A percentile compares a stretch with the other conserved stretches of the same genome.
phyloP scores from a whole-genome alignment of 805 yeast species.

The Saccharomycopsis amapae region DNA sequence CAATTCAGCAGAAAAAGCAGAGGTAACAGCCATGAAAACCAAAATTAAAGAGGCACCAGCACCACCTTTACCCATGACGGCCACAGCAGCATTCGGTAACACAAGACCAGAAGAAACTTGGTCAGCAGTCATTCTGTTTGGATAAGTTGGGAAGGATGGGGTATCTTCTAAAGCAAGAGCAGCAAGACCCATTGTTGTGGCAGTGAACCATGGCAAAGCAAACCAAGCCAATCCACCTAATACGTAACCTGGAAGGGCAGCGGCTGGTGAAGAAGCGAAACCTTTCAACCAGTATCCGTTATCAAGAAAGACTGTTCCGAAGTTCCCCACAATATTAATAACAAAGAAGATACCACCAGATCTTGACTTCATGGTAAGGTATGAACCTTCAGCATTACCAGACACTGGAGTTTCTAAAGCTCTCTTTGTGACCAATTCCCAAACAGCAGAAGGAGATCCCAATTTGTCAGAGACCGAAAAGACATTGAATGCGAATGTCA shows the following conservation, averaged over 20 bases:
- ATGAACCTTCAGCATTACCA: conserved; percentile 83
- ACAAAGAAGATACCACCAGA: conserved; percentile 87
- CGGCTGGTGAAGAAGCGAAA: conserved; percentile 74
- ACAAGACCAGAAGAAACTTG: conserved; percentile 81
- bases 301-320: conserved; percentile 82
- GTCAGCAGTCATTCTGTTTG: conserved; percentile 52
- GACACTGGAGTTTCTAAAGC: conserved; percentile 56
- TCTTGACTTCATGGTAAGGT: conserved; percentile 78
- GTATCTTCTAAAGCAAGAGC: conserved; percentile 64
- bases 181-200: conserved; percentile 84
- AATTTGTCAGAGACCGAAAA: conserved; percentile 61
- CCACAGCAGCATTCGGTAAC: conserved; percentile 61
- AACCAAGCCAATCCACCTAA: conserved; percentile 89
- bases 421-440: conserved; percentile 60
- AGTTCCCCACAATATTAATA: conserved; percentile 82
- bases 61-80: conserved; percentile 81
- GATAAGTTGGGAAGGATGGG: conserved; percentile 76
- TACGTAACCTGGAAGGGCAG: conserved; percentile 82
- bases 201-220: conserved; percentile 76
- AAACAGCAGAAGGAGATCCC: conserved; percentile 80
- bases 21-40: conserved; percentile 88
- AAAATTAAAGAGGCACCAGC: conserved; percentile 74
- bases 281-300: conserved; percentile 89
- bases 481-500: conserved; percentile 74
- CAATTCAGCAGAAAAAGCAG: conserved; percentile 87